Conservation (phyloP, 2,329 filamentous ascomycete genomes). For the Ophiostoma populinum region DNA sequence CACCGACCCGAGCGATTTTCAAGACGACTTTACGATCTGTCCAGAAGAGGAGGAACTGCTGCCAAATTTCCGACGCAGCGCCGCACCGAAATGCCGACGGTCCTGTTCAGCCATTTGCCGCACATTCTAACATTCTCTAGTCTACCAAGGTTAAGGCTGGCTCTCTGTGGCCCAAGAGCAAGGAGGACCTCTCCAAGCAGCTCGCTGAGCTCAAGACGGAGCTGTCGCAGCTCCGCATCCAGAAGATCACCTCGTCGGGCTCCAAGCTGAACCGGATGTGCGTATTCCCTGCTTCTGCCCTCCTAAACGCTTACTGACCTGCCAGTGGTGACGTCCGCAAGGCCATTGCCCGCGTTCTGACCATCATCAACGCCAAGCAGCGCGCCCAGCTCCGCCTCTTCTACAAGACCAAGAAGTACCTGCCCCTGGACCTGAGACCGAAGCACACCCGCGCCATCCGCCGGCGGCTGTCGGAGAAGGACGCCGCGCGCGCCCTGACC, state of each 20-base stretch:
- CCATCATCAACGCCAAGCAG: conserved; percentile 99
- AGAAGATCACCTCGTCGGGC: conserved; percentile 92
- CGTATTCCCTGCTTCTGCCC: conserved; percentile 18
- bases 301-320: conserved; percentile 7
- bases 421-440: conserved; percentile 91
- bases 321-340: conserved; percentile 94
- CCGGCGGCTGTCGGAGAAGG: conserved; percentile 82
- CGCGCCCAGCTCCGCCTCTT: conserved; percentile 93
- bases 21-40: background rate
- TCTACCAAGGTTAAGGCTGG: conserved; percentile 75
- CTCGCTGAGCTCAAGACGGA: conserved; percentile 91
- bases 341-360: conserved; percentile 96
- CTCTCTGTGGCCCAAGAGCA: conserved; percentile 98
- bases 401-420: conserved; percentile 99
- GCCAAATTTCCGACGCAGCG: background rate
- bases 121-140: conserved; percentile 18
- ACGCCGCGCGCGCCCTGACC: conserved; percentile 67
- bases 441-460: conserved; percentile 98
- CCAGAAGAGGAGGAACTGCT: background rate
- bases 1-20: no score
- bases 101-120: background rate
- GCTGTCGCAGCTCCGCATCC: conserved; percentile 88
- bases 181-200: conserved; percentile 94
- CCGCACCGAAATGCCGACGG: background rate
- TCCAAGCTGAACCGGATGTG: conserved; percentile 98